Evolutionary conservation across 2,329 filamentous ascomycete species (phyloP), one percentile per base, ranked within the genome.

Genomic region (Fusarium tupiense): DNA sequence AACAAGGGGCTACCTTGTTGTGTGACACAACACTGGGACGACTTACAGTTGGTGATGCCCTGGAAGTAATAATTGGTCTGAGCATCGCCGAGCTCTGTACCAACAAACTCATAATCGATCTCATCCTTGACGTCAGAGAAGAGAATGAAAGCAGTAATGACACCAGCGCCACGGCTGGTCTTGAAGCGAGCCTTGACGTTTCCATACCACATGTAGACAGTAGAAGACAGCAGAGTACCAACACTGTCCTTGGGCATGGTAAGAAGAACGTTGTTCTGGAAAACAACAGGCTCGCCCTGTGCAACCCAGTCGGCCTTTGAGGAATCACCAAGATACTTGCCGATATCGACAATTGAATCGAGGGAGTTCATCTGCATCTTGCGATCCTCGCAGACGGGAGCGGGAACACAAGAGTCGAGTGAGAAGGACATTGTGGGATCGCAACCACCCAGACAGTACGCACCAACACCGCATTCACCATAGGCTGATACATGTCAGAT

Each of bases 41-140:
- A 81, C 94, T 87, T 87, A 97, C 94, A 98, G 82, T 96, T 88
- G 44, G 94, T 92, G 73, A 98, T 92, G 80, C 96, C 96, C 85
- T 98, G 95, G 85, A 93, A 98, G 85, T 98, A 99, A 87, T 91
- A 99, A 86, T 99, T 99, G 81, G 95, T 96, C 86, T 99, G 95
- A 24, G 93, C 94, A 72, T 88, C 89, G 53, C 86, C 80, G 71
- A 97, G 86, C 80, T 98, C 94, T 50, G 89, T 89, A 75, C 96
- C 96, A 62, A 99, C 89, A 82, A 93, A 98, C 83, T 99, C 96
- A 82, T 94, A 98, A 85, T 99, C 96, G 79, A 99, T 98, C 84
- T 99, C 96, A 80, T 99, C 96, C 88, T 98, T 97, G 80, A 97
- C 93, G 80, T 98, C 96, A 41, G 93, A 95, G 83, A 98, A 91